These are phyloP conservation scores for Dryas alaskensis DNA, from an alignment of 306 rosid genomes.

Conservation along the genomic window DNA sequence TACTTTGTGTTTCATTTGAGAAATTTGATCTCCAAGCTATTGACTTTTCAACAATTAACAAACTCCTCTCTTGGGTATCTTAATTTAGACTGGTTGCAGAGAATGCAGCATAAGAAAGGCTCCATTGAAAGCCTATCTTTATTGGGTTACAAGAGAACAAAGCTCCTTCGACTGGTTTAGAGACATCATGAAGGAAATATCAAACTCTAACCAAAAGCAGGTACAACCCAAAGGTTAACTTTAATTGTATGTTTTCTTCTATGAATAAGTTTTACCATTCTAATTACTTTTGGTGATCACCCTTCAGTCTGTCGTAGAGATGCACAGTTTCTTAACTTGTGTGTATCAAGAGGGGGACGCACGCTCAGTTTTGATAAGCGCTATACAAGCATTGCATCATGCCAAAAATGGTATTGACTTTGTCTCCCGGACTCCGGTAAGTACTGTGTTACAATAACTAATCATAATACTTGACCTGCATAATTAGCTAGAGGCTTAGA, in stretches of 20 bases:
- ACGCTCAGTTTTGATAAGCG: constrained; percentile 65
- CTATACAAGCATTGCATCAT: constrained; percentile 63
- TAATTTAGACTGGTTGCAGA: constrained; percentile 49
- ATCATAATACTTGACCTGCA: background rate
- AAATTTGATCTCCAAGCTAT: background rate
- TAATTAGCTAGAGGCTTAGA: background rate
- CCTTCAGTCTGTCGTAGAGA: constrained; percentile 57
- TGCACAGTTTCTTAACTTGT: constrained; percentile 78
- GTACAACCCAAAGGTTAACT: constrained; percentile 31
- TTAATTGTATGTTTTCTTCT: background rate
- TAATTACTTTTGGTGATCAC: constrained; percentile 20
- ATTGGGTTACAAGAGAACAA: constrained; percentile 89
- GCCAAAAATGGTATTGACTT: constrained; percentile 69
- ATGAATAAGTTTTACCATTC: constrained; percentile 23
- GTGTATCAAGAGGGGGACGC: constrained; percentile 67
- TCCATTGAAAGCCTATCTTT: constrained; percentile 70
- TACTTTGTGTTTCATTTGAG: background rate
- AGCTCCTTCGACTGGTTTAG: constrained; percentile 91
- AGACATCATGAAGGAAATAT: constrained; percentile 65
- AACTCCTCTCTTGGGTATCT: background rate
- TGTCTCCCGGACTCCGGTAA: constrained; percentile 68
- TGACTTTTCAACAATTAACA: background rate
- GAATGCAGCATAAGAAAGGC: constrained; percentile 47
- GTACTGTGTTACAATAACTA: constrained; percentile 10
- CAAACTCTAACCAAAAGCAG: constrained; percentile 53